These are phyloP conservation scores for Pneumocystis carinii DNA, from an alignment of 1,139 yeast genomes.

Conservation along the genomic window DNA sequence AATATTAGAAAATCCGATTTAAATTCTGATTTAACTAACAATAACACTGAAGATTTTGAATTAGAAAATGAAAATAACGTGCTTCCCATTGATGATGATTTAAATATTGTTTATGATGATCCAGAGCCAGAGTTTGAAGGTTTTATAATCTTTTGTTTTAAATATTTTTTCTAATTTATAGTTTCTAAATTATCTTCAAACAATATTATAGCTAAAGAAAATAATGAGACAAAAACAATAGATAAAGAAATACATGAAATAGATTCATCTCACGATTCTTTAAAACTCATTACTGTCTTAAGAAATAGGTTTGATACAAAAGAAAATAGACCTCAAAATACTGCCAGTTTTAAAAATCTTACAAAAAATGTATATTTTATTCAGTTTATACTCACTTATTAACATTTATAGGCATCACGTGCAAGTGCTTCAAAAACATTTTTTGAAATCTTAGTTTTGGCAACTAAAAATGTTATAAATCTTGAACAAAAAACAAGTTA, in stretches of 20 bases:
- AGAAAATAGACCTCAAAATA: conserved; percentile 34
- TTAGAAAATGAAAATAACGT: neutral
- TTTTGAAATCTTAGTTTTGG: conserved; percentile 69
- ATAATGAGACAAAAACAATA: neutral
- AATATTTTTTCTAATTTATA: neutral
- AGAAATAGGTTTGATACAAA: conserved; percentile 8
- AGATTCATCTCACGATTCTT: conserved; percentile 1
- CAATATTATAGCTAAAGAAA: neutral
- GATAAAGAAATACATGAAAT: conserved; percentile 6
- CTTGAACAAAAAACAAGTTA: conserved; percentile 49
- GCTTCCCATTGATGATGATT: neutral
- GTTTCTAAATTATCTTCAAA: neutral
- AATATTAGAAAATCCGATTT: neutral
- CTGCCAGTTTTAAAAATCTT: conserved; percentile 41
- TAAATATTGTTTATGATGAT: neutral
- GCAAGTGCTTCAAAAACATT: conserved; percentile 60
- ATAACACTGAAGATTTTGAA: neutral
- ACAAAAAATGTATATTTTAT: conserved; percentile 25
- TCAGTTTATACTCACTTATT: neutral
- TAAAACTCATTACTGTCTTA: conserved; percentile 8
- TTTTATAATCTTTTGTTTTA: neutral
- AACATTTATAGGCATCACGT: conserved; percentile 15
- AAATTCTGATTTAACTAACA: neutral
- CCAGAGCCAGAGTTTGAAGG: neutral
- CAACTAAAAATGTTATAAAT: conserved; percentile 57